Evolutionary conservation across 2,329 filamentous ascomycete genomes (phyloP).

Genomic region (Verticillium nonalfalfae): DNA sequence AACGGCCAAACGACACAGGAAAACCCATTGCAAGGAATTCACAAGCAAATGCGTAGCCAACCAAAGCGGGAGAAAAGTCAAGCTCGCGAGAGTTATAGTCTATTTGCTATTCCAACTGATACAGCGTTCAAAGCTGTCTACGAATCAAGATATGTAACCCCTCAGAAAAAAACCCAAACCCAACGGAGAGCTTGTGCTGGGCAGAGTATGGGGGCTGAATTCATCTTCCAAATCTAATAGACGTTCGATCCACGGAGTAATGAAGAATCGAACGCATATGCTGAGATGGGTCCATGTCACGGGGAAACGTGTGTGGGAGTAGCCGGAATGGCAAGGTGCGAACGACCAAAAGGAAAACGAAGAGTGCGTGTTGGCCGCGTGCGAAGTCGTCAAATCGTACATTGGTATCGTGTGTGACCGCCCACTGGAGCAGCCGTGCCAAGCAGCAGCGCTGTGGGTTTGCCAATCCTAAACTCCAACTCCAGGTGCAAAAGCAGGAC

Average conservation of each 20-base stretch:
- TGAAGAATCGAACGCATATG: conserved; percentile 45
- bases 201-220: conserved; percentile 45
- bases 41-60: no score
- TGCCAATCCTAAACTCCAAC: conserved; percentile 8
- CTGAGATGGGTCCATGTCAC: conserved; percentile 34
- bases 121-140: not conserved
- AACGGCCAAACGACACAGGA: no score
- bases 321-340: not conserved
- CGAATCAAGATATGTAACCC: conserved; percentile 28
- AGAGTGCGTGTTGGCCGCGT: not conserved
- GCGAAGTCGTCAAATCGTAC: conserved; percentile 5
- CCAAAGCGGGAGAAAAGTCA: not conserved
- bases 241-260: conserved; percentile 46
- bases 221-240: conserved; percentile 48
- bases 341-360: not conserved
- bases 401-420: conserved; percentile 5
- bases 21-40: no score
- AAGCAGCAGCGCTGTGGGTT: not conserved
- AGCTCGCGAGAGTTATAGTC: not conserved
- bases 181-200: conserved; percentile 33
- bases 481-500: conserved; percentile 19
- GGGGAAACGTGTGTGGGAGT: not conserved
- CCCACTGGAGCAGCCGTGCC: not conserved
- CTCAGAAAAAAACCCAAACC: conserved; percentile 41
- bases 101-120: not conserved